Percentiles rank a stretch among this genome's conserved stretches.
Conservation (phyloP, 2,329 filamentous ascomycete species). For the Aspergillus fijiensis region DNA sequence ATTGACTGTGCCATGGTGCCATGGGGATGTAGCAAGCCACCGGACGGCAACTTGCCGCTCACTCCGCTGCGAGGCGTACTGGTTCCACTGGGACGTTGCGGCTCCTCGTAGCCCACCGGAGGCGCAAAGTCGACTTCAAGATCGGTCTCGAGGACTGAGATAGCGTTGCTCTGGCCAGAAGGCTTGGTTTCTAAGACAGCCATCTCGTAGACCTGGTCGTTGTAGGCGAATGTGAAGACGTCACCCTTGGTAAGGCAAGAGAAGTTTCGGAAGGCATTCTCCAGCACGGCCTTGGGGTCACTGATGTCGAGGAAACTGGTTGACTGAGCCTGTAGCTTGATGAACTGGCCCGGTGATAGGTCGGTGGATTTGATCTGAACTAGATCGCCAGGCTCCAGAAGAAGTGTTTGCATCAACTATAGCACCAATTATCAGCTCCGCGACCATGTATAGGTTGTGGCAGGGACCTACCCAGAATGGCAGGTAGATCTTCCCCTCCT, state of each 20-base stretch:
- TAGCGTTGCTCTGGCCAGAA: constrained; percentile 72
- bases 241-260: constrained; percentile 90
- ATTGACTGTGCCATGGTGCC: constrained; percentile 98
- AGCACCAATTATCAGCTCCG: constrained; percentile 4
- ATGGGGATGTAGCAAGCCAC: constrained; percentile 75
- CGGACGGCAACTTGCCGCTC: constrained; percentile 62
- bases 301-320: constrained; percentile 93
- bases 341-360: constrained; percentile 82
- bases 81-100: constrained; percentile 74
- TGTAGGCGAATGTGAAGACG: constrained; percentile 94
- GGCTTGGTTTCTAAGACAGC: constrained; percentile 93
- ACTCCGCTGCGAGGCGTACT: constrained; percentile 74
- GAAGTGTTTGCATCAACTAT: constrained; percentile 89
- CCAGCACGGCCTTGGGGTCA: constrained; percentile 93
- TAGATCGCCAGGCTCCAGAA: constrained; percentile 87
- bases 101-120: constrained; percentile 91
- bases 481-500: constrained; percentile 93
- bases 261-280: constrained; percentile 95
- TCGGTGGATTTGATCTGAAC: constrained; percentile 95
- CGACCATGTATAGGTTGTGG: background rate
- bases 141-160: constrained; percentile 95
- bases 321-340: constrained; percentile 95
- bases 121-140: constrained; percentile 94
- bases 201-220: constrained; percentile 89
- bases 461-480: constrained; percentile 75